Percentiles rank a stretch among this genome's conserved stretches.
Conservation (phyloP, 2,329 filamentous ascomycete species). For the Zasmidium cellare region DNA sequence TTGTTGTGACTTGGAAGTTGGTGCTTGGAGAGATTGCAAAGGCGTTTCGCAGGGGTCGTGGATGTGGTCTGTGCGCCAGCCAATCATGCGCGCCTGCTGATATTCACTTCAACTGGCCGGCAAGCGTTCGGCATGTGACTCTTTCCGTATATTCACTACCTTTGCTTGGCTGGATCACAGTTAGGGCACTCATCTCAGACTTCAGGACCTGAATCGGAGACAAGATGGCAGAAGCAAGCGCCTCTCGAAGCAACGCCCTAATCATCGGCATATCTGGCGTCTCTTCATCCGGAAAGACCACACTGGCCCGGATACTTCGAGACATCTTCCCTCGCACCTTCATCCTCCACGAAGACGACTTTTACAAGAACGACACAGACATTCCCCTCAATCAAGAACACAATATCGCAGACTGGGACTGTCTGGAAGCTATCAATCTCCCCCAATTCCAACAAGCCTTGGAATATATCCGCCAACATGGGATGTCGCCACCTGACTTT, state of each 20-base stretch:
- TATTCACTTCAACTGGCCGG: not conserved
- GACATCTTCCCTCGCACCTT: constrained; percentile 73
- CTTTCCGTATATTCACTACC: too few species aligned
- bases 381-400: constrained; percentile 47
- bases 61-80: too few species aligned
- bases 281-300: constrained; percentile 94
- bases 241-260: constrained; percentile 42
- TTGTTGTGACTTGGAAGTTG: too few species aligned
- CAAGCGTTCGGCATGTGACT: too few species aligned
- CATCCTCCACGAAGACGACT: constrained; percentile 94
- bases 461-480: constrained; percentile 67
- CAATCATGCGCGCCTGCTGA: not conserved
- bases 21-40: too few species aligned
- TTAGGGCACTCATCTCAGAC: too few species aligned
- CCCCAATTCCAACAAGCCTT: constrained; percentile 67
- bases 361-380: constrained; percentile 79
- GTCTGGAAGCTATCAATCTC: constrained; percentile 74
- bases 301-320: constrained; percentile 79
- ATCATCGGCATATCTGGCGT: constrained; percentile 84
- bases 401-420: constrained; percentile 87
- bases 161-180: too few species aligned
- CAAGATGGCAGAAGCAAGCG: not conserved
- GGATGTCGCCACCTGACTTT: constrained; percentile 57
- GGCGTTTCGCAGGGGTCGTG: too few species aligned
- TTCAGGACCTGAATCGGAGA: too few species aligned